Percentiles rank a stretch among this genome's conserved stretches.
These are phyloP conservation scores for Schizopora paradoxa DNA, from an alignment of 1,284 basidiomycete species.

Conservation along the genomic window DNA sequence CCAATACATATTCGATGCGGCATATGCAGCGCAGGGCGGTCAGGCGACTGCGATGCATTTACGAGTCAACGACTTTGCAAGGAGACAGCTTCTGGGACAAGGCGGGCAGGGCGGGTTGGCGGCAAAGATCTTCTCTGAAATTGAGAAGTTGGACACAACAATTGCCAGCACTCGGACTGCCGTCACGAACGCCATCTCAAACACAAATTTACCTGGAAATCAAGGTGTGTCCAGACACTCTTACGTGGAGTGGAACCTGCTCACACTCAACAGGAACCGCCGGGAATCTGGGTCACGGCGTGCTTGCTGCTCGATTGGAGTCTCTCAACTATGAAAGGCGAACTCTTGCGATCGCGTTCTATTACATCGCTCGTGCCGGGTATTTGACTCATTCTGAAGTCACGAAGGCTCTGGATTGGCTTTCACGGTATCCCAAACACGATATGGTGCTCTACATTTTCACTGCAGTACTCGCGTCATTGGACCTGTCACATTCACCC, in stretches of 20 bases:
- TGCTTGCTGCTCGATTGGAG: conserved; percentile 60
- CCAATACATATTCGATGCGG: conserved; percentile 44
- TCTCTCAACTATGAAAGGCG: conserved; percentile 71
- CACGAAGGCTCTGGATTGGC: conserved; percentile 59
- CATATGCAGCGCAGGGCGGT: conserved; percentile 33
- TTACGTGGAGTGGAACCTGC: conserved; percentile 10
- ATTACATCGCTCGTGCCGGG: conserved; percentile 59
- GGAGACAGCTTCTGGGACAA: conserved; percentile 41
- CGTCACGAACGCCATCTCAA: conserved; percentile 57
- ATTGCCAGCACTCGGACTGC: conserved; percentile 50
- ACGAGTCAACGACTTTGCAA: conserved; percentile 49
- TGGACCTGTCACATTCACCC: conserved; percentile 56
- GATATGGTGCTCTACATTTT: conserved; percentile 70
- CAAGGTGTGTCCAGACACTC: conserved; percentile 40
- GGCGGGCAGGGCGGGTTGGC: conserved; percentile 40
- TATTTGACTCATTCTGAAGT: conserved; percentile 55
- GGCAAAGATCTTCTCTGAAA: conserved; percentile 53
- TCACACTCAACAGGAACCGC: conserved; percentile 30
- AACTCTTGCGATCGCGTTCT: conserved; percentile 55
- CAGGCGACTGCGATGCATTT: conserved; percentile 40
- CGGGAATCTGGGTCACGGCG: conserved; percentile 54
- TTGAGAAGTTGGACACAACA: conserved; percentile 50
- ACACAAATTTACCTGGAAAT: conserved; percentile 47
- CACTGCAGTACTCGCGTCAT: conserved; percentile 56
- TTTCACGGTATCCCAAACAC: conserved; percentile 56